Evolutionary conservation across 1,284 basidiomycete species (phyloP), one percentile per base, ranked within the genome.

Genomic region (Irpex rosettiformis): DNA sequence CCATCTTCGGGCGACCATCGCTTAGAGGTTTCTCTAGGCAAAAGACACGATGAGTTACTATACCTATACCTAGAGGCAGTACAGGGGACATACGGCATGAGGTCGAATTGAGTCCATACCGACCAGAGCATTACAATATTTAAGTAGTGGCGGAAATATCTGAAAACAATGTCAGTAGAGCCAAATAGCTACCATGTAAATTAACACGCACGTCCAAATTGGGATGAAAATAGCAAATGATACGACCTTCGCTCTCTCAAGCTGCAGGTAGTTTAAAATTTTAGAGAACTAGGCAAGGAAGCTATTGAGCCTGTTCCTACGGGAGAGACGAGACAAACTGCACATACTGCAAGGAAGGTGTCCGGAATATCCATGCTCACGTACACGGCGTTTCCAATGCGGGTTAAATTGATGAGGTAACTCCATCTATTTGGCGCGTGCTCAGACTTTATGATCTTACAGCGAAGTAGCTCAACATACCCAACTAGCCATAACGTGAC

Each of bases 291-390:
- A 64, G 40, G 28, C 25, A 27, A 22, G 22, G 33, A 48, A 48
- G 3, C n/a, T 27, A 40, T n/a, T 4, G 22, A 28, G n/a, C 25
- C 7, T 16, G 1, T 16, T 28, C 21, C 48, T 21, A 27, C 8
- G 25, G 11, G 3, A 37, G n/a, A 30, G 2, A 2, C 37, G 24
- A 18, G 25, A 53, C 5, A 25, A 6, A 22, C 13, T 11, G 40
- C 6, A 76, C 89, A 66, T 62, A 94, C 93, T 22, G 90, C 93
- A 21, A 99, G 81, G 76, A 91, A 93, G 24, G 85, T 77, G 70
- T 99, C 96, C 2, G 95, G 94, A 33, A 96, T 82, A 75, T 99
- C 96, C 96, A 98, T 99, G 70, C 94, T 96, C 69, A 96, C 82
- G 68, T 92, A 98, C 27, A 99, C 85, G 1, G 94, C 91, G 63